Percentiles rank a stretch among this genome's conserved stretches.
Conservation (phyloP, 345 rosid species). For the Geranium brycei region DNA sequence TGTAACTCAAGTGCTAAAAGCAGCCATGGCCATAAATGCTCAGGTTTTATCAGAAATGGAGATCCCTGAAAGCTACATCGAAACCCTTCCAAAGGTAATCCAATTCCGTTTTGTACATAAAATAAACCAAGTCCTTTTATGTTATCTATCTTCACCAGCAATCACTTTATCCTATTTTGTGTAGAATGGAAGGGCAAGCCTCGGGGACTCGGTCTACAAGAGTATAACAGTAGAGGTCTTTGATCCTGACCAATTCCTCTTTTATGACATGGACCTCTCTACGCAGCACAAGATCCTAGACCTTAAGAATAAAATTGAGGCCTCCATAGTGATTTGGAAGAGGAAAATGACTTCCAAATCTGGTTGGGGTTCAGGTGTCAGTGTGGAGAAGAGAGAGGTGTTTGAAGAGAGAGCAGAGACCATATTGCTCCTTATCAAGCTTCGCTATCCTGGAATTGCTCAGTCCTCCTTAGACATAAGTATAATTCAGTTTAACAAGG, state of each 20-base stretch:
- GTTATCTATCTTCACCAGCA: background rate
- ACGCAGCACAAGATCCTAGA: constrained; percentile 77
- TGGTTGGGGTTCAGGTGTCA: constrained; percentile 74
- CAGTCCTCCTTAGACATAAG: constrained; percentile 80
- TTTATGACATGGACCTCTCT: constrained; percentile 45
- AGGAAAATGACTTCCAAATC: constrained; percentile 79
- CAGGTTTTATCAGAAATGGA: constrained; percentile 82
- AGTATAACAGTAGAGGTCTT: constrained; percentile 64
- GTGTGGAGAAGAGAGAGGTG: constrained; percentile 75
- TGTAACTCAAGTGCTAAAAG: constrained; percentile 83
- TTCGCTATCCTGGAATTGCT: constrained; percentile 61
- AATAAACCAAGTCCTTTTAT: too few species aligned
- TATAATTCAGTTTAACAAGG: constrained; percentile 68
- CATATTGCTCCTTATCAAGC: constrained; percentile 61
- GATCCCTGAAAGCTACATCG: constrained; percentile 75
- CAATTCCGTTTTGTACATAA: too few species aligned
- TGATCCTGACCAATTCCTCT: constrained; percentile 65
- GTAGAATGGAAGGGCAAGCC: constrained; percentile 82
- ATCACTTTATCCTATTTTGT: background rate
- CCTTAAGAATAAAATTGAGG: constrained; percentile 77
- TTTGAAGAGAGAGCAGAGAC: constrained; percentile 91
- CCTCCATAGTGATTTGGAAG: constrained; percentile 78
- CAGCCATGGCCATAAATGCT: constrained; percentile 91
- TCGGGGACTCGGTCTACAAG: constrained; percentile 63
- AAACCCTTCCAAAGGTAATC: constrained; percentile 65